Evolutionary conservation across 495 filamentous ascomycete species (phyloP), one percentile per base, ranked within the genome.

Genomic region (Evansstolkia leycettana): DNA sequence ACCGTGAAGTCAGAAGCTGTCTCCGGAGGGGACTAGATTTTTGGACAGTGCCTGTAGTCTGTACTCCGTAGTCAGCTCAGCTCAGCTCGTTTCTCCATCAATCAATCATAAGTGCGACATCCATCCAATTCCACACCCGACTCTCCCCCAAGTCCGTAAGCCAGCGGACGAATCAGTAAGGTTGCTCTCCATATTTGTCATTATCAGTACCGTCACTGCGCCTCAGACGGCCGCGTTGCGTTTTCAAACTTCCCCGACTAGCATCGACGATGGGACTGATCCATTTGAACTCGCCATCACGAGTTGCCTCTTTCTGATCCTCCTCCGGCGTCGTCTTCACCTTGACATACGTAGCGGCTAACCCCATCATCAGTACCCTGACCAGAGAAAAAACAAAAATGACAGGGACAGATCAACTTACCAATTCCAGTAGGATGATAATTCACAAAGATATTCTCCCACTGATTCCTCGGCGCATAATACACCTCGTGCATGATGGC

Each of bases 401-500:
- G 31, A 28, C 4, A 6, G 9, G 8, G 14, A 17, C 14, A 17
- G 32, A 7, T 15, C n/a, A 24, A 34, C 19, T 28, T 39, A 27
- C 47, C 46, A 34, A 59, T 40, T 7, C 53, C 47, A 10, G 46
- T 42, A 13, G 48, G 50, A 23, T 42, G 39, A 27, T 31, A 28
- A 34, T 64, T 59, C 10, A 54, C 34, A 45, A 65, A 70, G 33
- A 69, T 50, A 26, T 52, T 63, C 50, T 72, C 68, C 57, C 63
- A 69, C 1, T 38, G 17, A 2, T 55, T 52, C 13, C 37, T 42
- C 3, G 58, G 52, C n/a, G 49, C 58, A 17, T 46, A 38, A 46
- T 66, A 73, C 2, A 54, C 50, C 54, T 73, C 69, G 47, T 73
- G 68, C 33, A 49, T 60, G 43, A 72, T 67, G 9, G 45, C 39